A percentile compares a stretch with the other conserved stretches of the same genome.
These are phyloP conservation scores for Solanum chacoense DNA, from an alignment of 305 asterid genomes.

Conservation along the genomic window DNA sequence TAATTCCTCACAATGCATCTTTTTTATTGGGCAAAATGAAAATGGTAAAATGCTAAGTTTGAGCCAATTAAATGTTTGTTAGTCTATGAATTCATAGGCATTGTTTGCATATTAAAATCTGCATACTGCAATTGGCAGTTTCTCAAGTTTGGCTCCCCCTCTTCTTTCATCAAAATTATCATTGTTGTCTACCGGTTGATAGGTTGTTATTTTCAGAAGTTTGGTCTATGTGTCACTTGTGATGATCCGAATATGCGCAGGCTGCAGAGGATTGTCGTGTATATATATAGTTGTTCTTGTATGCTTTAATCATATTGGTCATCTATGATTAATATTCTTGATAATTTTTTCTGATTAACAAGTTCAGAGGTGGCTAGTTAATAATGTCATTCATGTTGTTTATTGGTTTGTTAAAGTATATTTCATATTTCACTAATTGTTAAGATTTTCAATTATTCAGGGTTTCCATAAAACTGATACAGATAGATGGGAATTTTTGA, in stretches of 20 bases:
- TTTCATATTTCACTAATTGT: background rate
- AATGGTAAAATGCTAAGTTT: background rate
- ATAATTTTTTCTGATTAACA: background rate
- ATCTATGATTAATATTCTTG: background rate
- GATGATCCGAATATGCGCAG: background rate
- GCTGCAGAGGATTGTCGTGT: background rate
- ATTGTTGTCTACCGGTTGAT: background rate
- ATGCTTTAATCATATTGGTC: background rate
- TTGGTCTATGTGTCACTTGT: background rate
- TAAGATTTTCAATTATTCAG: slow-evolving; percentile 22
- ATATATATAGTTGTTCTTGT: background rate
- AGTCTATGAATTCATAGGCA: background rate
- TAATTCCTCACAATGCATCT: background rate
- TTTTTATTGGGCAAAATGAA: background rate
- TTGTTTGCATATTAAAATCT: background rate
- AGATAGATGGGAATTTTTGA: slow-evolving; percentile 84
- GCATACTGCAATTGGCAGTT: background rate
- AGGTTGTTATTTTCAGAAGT: background rate
- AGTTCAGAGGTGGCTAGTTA: background rate
- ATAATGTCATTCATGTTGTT: background rate
- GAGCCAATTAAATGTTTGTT: background rate
- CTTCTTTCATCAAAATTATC: background rate
- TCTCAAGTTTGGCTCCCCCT: background rate
- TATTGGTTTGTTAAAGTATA: background rate
- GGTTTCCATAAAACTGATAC: slow-evolving; percentile 89